These are phyloP conservation scores for Colletotrichum cuscutae DNA, from an alignment of 2,329 filamentous ascomycete genomes.

Conservation along the genomic window DNA sequence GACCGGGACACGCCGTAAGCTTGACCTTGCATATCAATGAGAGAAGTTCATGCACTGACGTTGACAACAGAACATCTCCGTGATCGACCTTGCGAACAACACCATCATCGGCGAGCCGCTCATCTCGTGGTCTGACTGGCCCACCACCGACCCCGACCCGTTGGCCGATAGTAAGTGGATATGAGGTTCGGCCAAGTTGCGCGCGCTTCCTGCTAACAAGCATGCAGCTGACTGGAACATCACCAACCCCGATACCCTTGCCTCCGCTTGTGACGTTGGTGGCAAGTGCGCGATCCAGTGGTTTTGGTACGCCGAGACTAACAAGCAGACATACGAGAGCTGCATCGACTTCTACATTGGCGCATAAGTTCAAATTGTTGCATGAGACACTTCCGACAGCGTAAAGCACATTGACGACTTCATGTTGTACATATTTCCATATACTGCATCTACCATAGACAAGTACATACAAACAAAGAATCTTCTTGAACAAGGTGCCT, in stretches of 20 bases:
- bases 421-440: not conserved
- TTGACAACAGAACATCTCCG: conserved; percentile 54
- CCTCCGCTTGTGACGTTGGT: conserved; percentile 56
- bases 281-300: conserved; percentile 65
- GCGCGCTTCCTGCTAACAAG: conserved; percentile 39
- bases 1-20: conserved; percentile 43
- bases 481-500: not conserved
- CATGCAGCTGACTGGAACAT: conserved; percentile 56
- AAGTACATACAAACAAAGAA: not conserved
- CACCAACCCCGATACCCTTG: conserved; percentile 61
- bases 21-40: not conserved
- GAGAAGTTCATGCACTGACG: conserved; percentile 30
- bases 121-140: conserved; percentile 50
- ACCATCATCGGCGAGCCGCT: conserved; percentile 59
- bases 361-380: not conserved
- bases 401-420: not conserved
- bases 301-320: conserved; percentile 67
- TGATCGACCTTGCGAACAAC: conserved; percentile 58
- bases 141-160: conserved; percentile 33
- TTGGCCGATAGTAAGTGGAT: conserved; percentile 40
- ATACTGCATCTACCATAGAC: not conserved
- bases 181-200: conserved; percentile 41
- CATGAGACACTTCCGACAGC: too few relatives aligned
- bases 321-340: conserved; percentile 71
- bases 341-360: conserved; percentile 65